These are phyloP conservation scores for Tuber umbilicatum DNA, from an alignment of 495 filamentous ascomycete species.

Conservation along the genomic window DNA sequence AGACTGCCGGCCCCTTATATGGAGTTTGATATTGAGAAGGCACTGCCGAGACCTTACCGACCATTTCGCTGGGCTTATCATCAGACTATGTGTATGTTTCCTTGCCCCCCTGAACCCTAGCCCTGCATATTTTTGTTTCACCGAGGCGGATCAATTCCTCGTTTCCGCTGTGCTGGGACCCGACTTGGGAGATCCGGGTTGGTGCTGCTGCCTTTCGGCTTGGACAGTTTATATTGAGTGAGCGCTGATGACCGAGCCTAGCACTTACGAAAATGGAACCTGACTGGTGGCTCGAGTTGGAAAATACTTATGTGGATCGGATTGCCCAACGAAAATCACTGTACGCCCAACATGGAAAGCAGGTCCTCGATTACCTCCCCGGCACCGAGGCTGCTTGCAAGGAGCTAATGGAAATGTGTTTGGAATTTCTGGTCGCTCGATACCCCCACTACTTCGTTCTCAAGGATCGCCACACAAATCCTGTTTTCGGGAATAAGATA, in stretches of 20 bases:
- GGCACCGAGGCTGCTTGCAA: constrained; percentile 77
- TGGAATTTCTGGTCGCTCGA: constrained; percentile 70
- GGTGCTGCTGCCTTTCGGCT: neutral
- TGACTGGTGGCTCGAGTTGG: constrained; percentile 89
- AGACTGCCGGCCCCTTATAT: constrained; percentile 62
- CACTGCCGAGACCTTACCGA: constrained; percentile 63
- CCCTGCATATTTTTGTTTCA: neutral
- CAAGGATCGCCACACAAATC: constrained; percentile 32
- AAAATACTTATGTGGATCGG: constrained; percentile 62
- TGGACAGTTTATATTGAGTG: neutral
- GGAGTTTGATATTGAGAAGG: constrained; percentile 60
- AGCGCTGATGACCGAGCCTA: constrained; percentile 43
- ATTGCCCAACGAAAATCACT: constrained; percentile 69
- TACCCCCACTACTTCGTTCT: constrained; percentile 77
- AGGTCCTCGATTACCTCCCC: constrained; percentile 63
- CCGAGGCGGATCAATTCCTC: neutral
- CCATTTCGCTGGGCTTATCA: constrained; percentile 86
- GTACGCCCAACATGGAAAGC: constrained; percentile 56
- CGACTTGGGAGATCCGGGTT: neutral
- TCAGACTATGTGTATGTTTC: constrained; percentile 81
- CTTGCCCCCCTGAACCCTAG: neutral
- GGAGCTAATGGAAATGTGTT: constrained; percentile 82
- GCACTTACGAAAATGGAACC: constrained; percentile 73
- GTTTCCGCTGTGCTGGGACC: constrained; percentile 4
- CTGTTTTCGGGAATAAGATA: constrained; percentile 60